phyloP scores from a whole-genome alignment of 1,284 basidiomycete genomes.

The Phlebopus sp. region DNA sequence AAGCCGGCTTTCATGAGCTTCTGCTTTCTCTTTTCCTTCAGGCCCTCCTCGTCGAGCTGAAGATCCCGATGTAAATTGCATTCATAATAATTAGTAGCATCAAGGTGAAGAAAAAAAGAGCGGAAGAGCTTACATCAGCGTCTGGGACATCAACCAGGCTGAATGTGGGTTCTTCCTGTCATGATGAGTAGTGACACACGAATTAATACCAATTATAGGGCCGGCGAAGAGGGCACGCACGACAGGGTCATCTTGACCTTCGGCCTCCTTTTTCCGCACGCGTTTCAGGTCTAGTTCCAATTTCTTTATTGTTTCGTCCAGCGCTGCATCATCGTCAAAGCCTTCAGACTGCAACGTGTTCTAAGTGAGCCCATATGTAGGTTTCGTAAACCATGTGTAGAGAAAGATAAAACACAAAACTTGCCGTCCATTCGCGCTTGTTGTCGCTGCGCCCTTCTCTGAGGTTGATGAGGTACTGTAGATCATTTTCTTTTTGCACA shows the following conservation, averaged over 20 bases:
- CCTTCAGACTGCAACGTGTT: constrained; percentile 65
- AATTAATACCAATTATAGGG: neutral
- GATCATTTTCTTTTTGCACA: constrained; percentile 78
- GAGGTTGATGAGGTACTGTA: constrained; percentile 70
- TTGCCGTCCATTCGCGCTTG: constrained; percentile 74
- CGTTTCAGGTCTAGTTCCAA: constrained; percentile 69
- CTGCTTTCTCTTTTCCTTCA: constrained; percentile 96
- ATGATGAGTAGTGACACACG: neutral
- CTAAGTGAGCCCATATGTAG: constrained; percentile 33
- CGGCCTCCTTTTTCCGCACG: constrained; percentile 70
- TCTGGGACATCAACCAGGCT: constrained; percentile 91
- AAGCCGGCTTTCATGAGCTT: constrained; percentile 92
- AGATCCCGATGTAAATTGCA: neutral
- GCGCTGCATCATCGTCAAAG: constrained; percentile 65
- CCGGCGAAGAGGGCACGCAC: constrained; percentile 26
- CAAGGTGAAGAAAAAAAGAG: neutral
- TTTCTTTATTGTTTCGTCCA: constrained; percentile 78
- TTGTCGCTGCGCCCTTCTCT: constrained; percentile 67
- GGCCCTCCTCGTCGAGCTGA: constrained; percentile 85
- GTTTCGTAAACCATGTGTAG: neutral
- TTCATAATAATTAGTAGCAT: no score
- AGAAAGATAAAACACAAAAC: neutral
- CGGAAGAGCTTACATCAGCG: constrained; percentile 57
- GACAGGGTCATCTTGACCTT: constrained; percentile 57
- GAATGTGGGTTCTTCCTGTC: constrained; percentile 81